A percentile compares a stretch with the other conserved stretches of the same genome.
Conservation (phyloP, 108 stramenopile species). For the Skeletonema marinoi region DNA sequence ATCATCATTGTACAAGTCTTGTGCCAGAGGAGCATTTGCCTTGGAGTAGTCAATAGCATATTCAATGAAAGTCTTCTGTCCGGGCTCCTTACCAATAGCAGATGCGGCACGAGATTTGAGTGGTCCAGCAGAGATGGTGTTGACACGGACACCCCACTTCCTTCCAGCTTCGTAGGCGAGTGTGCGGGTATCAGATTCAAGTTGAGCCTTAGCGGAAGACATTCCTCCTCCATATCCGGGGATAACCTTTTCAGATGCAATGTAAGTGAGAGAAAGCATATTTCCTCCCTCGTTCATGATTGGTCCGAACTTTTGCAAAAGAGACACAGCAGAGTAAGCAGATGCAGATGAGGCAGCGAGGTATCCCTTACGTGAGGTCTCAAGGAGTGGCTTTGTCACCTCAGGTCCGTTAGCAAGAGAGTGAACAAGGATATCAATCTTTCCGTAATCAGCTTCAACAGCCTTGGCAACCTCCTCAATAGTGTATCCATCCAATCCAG, state of each 20-base stretch:
- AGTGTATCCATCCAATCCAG: constrained; percentile 93
- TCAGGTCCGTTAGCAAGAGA: constrained; percentile 99
- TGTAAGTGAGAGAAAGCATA: constrained; percentile 96
- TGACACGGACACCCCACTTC: constrained; percentile 92
- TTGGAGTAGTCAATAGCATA: constrained; percentile 98
- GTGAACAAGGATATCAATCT: constrained; percentile 97
- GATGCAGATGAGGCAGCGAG: constrained; percentile 96
- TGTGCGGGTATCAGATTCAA: constrained; percentile 95
- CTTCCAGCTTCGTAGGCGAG: constrained; percentile 97
- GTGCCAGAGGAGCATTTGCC: constrained; percentile 94
- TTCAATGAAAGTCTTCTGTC: constrained; percentile 97
- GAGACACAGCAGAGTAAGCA: constrained; percentile 95
- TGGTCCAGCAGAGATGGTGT: constrained; percentile 98
- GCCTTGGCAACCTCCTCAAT: constrained; percentile 94
- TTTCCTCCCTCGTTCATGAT: constrained; percentile 95
- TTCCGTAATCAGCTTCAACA: constrained; percentile 95
- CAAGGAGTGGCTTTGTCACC: constrained; percentile 97
- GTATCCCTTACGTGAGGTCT: constrained; percentile 96
- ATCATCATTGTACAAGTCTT: constrained; percentile 98
- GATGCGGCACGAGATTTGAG: constrained; percentile 95
- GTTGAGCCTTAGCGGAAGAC: constrained; percentile 97
- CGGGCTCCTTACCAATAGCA: constrained; percentile 91
- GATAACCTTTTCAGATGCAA: constrained; percentile 98
- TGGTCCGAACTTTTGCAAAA: constrained; percentile 94
- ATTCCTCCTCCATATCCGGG: constrained; percentile 99